Base-by-base conservation (phyloP, 2,329 filamentous ascomycete species). In the Aplosporella prunicola region DNA sequence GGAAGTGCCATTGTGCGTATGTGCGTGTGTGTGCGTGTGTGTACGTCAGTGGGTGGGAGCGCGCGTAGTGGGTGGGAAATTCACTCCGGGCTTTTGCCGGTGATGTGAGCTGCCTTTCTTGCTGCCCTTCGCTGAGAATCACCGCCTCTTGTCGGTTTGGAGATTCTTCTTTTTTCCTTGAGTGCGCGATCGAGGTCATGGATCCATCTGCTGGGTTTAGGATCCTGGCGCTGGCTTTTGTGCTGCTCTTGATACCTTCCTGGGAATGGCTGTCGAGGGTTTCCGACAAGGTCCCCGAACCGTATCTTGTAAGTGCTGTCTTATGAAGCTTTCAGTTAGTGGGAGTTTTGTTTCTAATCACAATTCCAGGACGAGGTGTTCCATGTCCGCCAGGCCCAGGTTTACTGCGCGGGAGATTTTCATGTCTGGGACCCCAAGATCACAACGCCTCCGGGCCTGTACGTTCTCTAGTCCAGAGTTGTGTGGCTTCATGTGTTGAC, bases 401-500 rank as follows among this genome's bases (percentile, higher is more conserved):
- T 74, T 20, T 98, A 94, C 58, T 95, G 88, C 58, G 58, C 72
- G 26, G 79, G 81, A 9, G 72, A 72, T 37, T 93, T 81, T 64
- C 56, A 60, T 9, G 70, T 84, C 39, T 98, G 91, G 91, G 88
- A 98, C 60, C 81, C 89, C 42, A 98, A 96, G 58, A 91, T 98
- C 54, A 98, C 91, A 0, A 98, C 91, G 1, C 91, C 91, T 1
- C 89, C 91, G 0, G 91, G 88, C 22, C 65, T 98, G 51, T 68
- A 62, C 33, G 48, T 53, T 60, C 56, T 30, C 63, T 78, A 0
- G 13, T n/a, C 66, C 74, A 5, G 53, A 59, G 18, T 64, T 68
- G 47, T 78, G 76, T 20, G 56, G 61, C n/a, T 56, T 62, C 11
- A n/a, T 51, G 60, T 7, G 50, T 64, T 17, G 58, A 43, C 39